Conservation (phyloP, 441 rosid species). For the Flueggea neowawraea region DNA sequence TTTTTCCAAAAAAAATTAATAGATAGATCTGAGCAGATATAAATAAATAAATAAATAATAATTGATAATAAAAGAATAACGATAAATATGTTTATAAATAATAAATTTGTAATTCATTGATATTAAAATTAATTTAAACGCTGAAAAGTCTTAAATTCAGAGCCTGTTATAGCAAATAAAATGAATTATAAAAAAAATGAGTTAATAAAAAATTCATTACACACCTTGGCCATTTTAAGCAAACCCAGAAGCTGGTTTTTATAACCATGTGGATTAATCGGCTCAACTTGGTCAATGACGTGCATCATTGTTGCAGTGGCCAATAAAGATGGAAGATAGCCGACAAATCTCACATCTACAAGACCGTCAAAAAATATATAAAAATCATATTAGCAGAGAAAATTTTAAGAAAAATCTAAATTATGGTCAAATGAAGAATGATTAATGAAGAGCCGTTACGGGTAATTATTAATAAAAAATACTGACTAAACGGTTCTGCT, state of each 20-base stretch:
- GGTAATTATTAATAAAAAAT: too few relatives aligned
- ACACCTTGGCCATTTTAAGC: conserved; percentile 60
- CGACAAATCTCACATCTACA: conserved; percentile 70
- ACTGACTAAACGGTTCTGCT: not conserved
- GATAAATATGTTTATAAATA: not conserved
- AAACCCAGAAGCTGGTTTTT: conserved; percentile 59
- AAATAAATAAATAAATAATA: too few relatives aligned
- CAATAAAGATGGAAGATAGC: conserved; percentile 68
- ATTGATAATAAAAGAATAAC: too few relatives aligned
- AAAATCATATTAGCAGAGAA: not conserved
- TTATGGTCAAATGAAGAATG: not conserved
- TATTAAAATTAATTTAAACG: too few relatives aligned
- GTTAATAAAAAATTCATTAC: not conserved
- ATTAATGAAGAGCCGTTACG: not conserved
- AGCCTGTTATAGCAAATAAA: too few relatives aligned
- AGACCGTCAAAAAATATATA: conserved; percentile 1
- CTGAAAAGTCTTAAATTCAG: too few relatives aligned
- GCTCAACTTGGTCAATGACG: conserved; percentile 71
- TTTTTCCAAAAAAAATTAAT: too few relatives aligned
- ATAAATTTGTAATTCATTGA: not conserved
- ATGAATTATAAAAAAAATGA: not conserved
- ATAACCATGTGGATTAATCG: conserved; percentile 43
- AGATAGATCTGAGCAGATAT: too few relatives aligned
- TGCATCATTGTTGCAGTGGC: conserved; percentile 93
- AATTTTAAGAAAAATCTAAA: not conserved